phyloP scores from a whole-genome alignment of 495 filamentous ascomycete species.

The Chlorociboria aeruginascens region DNA sequence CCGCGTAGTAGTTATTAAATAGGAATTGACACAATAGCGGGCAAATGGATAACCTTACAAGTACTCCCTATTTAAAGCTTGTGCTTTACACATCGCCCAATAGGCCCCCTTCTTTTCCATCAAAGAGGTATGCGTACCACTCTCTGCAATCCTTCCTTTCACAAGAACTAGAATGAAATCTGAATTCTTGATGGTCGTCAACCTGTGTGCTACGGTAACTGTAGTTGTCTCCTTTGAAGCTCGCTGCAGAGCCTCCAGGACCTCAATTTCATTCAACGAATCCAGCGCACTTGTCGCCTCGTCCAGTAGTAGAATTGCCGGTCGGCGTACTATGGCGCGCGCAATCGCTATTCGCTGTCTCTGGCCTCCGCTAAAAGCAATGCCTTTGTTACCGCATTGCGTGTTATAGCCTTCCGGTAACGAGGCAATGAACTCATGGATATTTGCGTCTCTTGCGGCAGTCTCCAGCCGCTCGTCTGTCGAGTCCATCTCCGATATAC shows the following conservation, averaged over 20 bases:
- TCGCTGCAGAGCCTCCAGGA: constrained; percentile 57
- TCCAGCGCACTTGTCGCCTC: constrained; percentile 79
- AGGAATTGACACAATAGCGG: too few species aligned
- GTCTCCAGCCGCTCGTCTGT: constrained; percentile 17
- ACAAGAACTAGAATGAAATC: not conserved
- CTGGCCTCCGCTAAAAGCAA: constrained; percentile 42
- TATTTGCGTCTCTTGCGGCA: constrained; percentile 8
- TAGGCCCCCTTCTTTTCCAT: constrained; percentile 27
- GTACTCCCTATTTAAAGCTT: too few species aligned
- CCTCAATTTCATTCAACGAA: constrained; percentile 50
- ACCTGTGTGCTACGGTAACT: not conserved
- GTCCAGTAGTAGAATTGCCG: constrained; percentile 70
- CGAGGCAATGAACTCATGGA: constrained; percentile 27
- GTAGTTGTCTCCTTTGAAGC: not conserved
- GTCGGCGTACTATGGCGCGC: constrained; percentile 58
- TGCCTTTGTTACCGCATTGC: constrained; percentile 33
- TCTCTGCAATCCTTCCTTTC: constrained; percentile 29
- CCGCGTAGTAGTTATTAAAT: too few species aligned
- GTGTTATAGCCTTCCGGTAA: constrained; percentile 47
- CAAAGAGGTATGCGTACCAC: constrained; percentile 55
- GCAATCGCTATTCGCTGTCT: constrained; percentile 65
- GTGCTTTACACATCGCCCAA: too few species aligned
- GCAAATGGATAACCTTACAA: too few species aligned
- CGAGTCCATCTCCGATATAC: constrained; percentile 29
- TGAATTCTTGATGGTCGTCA: not conserved